Percentiles rank a stretch among this genome's conserved stretches.
Conservation (phyloP, 1,139 yeast species). For the Saccharomycopsis phalli region DNA sequence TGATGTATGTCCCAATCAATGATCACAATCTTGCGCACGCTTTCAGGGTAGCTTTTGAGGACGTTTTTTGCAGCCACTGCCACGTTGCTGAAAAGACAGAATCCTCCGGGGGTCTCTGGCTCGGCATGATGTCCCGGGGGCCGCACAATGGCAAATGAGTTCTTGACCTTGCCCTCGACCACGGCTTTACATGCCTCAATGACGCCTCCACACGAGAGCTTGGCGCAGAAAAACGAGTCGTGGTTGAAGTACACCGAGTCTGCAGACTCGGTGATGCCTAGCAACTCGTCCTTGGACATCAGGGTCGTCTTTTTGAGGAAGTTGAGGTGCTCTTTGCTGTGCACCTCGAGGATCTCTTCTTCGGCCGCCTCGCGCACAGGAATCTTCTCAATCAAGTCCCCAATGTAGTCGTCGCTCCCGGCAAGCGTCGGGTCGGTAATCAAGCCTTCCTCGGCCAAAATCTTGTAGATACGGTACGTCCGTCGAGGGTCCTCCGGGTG, state of each 20-base stretch:
- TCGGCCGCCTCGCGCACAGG: conserved; percentile 84
- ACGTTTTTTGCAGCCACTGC: conserved; percentile 94
- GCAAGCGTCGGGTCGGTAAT: conserved; percentile 72
- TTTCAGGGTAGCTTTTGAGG: conserved; percentile 75
- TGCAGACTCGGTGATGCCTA: conserved; percentile 82
- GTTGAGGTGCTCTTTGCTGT: conserved; percentile 69
- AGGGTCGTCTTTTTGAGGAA: conserved; percentile 67
- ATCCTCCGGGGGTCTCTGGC: conserved; percentile 95
- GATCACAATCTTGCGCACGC: conserved; percentile 74
- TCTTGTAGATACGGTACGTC: conserved; percentile 86
- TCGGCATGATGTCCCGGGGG: conserved; percentile 99
- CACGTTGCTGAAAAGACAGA: conserved; percentile 90
- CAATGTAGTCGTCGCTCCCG: conserved; percentile 64
- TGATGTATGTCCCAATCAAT: conserved; percentile 98
- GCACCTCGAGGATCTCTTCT: conserved; percentile 83
- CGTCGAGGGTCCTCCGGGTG: conserved; percentile 99
- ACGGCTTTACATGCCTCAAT: conserved; percentile 96
- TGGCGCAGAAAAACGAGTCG: conserved; percentile 81
- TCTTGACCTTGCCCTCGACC: conserved; percentile 84
- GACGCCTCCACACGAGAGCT: conserved; percentile 92
- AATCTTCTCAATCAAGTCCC: conserved; percentile 80
- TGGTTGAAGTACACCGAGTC: conserved; percentile 94
- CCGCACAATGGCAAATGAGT: conserved; percentile 88
- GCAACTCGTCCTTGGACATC: conserved; percentile 69
- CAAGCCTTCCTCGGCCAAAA: conserved; percentile 88